Percentiles rank a stretch among this genome's conserved stretches.
These are phyloP conservation scores for Stentor roeselii DNA, from an alignment of 73 alveolate genomes.

Conservation along the genomic window DNA sequence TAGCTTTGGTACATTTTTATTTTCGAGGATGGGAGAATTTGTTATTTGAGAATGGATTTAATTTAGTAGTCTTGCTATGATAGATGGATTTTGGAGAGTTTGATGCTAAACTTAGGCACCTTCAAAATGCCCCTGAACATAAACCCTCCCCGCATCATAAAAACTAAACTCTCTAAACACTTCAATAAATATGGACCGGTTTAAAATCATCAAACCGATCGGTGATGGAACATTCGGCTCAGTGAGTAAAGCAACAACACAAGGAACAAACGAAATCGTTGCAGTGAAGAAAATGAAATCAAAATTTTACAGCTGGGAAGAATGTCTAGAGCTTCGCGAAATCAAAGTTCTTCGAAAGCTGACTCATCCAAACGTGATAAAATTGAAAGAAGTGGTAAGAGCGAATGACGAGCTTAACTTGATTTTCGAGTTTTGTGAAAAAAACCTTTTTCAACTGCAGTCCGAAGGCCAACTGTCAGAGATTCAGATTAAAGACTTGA, in stretches of 20 bases:
- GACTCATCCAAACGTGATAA: conserved; percentile 90
- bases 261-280: conserved; percentile 81
- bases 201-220: conserved; percentile 71
- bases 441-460: conserved; percentile 60
- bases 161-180: conserved; percentile 43
- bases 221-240: conserved; percentile 97
- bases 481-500: conserved; percentile 71
- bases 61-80: no score
- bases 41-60: no score
- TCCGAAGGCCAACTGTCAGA: conserved; percentile 67
- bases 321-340: conserved; percentile 88
- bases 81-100: no score
- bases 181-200: conserved; percentile 95
- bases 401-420: conserved; percentile 82
- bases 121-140: no score
- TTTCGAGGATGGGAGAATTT: no score
- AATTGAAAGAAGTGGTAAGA: conserved; percentile 86
- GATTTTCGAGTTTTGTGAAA: conserved; percentile 91
- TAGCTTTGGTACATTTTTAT: conserved; percentile 26
- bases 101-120: no score
- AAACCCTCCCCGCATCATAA: background rate
- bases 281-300: conserved; percentile 95
- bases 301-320: conserved; percentile 91
- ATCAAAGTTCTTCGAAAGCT: conserved; percentile 88
- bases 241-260: conserved; percentile 73